These are phyloP conservation scores for Pyricularia sp. DNA, from an alignment of 2,329 filamentous ascomycete species.

Conservation along the genomic window DNA sequence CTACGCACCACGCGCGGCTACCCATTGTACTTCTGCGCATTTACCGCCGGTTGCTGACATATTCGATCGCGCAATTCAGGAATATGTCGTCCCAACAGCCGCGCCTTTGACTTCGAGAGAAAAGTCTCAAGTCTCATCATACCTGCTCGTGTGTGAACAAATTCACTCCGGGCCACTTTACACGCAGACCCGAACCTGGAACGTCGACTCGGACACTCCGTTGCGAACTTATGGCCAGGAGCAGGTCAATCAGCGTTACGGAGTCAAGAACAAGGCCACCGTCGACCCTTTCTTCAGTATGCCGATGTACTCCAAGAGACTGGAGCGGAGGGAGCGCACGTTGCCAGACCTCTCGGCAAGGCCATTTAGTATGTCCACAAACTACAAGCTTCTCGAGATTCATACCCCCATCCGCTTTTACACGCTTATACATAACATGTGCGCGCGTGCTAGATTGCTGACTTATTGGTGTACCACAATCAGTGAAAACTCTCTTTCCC, in stretches of 20 bases:
- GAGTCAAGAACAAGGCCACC: constrained; percentile 39
- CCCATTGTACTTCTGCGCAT: not conserved
- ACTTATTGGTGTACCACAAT: not conserved
- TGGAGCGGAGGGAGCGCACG: constrained; percentile 35
- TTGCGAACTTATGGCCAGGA: constrained; percentile 37
- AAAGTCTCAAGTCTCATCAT: constrained; percentile 32
- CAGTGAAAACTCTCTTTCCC: constrained; percentile 36
- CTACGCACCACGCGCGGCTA: not conserved
- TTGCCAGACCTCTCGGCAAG: constrained; percentile 39
- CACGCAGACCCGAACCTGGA: constrained; percentile 36
- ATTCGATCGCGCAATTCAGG: constrained; percentile 18
- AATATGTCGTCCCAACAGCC: constrained; percentile 34
- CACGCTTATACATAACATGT: not conserved
- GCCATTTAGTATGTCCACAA: constrained; percentile 26
- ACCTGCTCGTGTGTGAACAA: constrained; percentile 43
- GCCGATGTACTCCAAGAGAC: constrained; percentile 44
- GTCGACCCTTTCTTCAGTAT: constrained; percentile 45
- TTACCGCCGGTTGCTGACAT: not conserved
- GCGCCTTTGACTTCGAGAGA: constrained; percentile 31
- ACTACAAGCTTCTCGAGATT: not conserved
- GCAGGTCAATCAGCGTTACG: constrained; percentile 45
- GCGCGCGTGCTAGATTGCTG: not conserved
- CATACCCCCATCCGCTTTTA: too few species aligned
- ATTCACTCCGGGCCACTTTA: constrained; percentile 42
- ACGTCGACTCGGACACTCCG: constrained; percentile 25